These are phyloP conservation scores for Alternaria longipes DNA, from an alignment of 2,329 filamentous ascomycete genomes.

Conservation along the genomic window DNA sequence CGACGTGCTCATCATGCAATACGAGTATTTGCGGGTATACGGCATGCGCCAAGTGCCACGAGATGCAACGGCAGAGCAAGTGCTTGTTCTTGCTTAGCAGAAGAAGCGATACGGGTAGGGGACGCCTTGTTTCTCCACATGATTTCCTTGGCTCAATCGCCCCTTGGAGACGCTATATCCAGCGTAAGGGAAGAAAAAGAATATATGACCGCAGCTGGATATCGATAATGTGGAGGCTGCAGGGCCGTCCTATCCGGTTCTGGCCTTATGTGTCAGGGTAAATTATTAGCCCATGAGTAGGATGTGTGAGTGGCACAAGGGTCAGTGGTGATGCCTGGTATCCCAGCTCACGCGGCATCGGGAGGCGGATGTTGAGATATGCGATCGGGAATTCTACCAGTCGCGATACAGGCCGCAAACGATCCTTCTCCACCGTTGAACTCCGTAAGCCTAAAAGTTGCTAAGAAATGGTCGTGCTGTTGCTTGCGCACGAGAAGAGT, in stretches of 20 bases:
- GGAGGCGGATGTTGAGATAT: neutral
- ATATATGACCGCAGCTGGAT: neutral
- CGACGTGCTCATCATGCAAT: neutral
- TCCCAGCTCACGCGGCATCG: constrained; percentile 6
- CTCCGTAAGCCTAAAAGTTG: neutral
- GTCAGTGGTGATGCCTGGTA: neutral
- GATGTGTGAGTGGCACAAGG: constrained; percentile 7
- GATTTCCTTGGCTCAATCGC: neutral
- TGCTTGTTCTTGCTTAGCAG: constrained; percentile 1
- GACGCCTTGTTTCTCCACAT: constrained; percentile 5
- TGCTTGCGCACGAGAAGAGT: neutral
- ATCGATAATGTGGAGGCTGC: neutral
- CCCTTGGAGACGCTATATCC: neutral
- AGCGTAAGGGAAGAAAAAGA: neutral
- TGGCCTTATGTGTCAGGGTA: neutral
- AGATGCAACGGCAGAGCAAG: neutral
- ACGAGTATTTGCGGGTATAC: constrained; percentile 1
- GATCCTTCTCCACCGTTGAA: neutral
- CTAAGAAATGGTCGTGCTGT: neutral
- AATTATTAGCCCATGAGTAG: neutral
- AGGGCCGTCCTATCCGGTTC: neutral
- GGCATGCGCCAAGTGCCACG: constrained; percentile 5
- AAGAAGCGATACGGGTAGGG: constrained; percentile 3
- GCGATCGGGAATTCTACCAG: neutral
- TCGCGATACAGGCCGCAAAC: neutral